Evolutionary conservation across 2,329 filamentous ascomycete genomes (phyloP).

Genomic region (Dactylonectria estremocensis): DNA sequence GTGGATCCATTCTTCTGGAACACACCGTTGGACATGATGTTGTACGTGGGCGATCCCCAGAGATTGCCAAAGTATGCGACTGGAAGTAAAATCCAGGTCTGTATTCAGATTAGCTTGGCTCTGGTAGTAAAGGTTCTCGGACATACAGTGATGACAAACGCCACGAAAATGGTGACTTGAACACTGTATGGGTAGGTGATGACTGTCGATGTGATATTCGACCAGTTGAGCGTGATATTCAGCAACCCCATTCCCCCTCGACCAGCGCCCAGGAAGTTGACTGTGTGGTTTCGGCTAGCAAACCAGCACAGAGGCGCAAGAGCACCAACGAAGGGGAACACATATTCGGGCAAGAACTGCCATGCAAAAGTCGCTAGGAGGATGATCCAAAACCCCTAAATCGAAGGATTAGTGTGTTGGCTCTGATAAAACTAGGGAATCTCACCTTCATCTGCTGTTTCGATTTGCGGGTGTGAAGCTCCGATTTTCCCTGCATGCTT

Average conservation of each 20-base stretch:
- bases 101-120: background rate
- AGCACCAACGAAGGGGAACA: slow-evolving; percentile 72
- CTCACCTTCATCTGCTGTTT: slow-evolving; percentile 63
- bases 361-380: slow-evolving; percentile 66
- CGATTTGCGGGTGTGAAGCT: slow-evolving; percentile 57
- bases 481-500: slow-evolving; percentile 11
- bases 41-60: slow-evolving; percentile 62
- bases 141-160: slow-evolving; percentile 62
- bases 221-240: slow-evolving; percentile 74
- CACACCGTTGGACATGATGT: slow-evolving; percentile 72
- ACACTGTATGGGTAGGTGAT: slow-evolving; percentile 73
- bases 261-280: slow-evolving; percentile 73
- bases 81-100: slow-evolving; percentile 72
- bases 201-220: slow-evolving; percentile 66
- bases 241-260: slow-evolving; percentile 75
- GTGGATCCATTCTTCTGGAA: slow-evolving; percentile 49
- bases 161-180: slow-evolving; percentile 68
- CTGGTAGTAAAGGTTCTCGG: background rate
- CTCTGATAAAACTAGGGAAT: slow-evolving; percentile 62
- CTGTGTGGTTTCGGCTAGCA: slow-evolving; percentile 68
- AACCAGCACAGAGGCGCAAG: slow-evolving; percentile 76
- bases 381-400: slow-evolving; percentile 65
- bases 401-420: slow-evolving; percentile 66
- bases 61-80: slow-evolving; percentile 72
- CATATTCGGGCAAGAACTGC: slow-evolving; percentile 75